Conservation (phyloP, 495 filamentous ascomycete species). For the Penicillium bialowiezense region DNA sequence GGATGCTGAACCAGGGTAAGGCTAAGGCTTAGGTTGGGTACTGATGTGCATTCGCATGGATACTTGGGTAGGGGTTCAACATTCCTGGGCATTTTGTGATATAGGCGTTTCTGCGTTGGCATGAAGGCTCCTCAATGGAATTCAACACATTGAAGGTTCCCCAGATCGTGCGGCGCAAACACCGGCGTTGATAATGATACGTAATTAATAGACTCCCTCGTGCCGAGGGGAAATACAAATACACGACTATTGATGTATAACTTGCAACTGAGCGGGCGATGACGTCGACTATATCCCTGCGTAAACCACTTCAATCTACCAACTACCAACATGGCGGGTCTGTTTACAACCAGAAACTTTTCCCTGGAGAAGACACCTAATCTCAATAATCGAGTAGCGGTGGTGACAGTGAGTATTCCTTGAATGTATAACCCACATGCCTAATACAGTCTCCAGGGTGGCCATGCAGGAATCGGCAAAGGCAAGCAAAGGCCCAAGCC, state of each 20-base stretch:
- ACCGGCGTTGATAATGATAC: slow-evolving; percentile 4
- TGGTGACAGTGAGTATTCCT: slow-evolving; percentile 31
- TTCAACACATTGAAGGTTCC: slow-evolving; percentile 25
- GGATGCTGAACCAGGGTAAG: slow-evolving; percentile 72
- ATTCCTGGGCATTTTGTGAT: slow-evolving; percentile 14
- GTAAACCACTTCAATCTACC: neutral
- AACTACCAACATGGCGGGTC: slow-evolving; percentile 17
- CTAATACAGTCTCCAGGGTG: slow-evolving; percentile 23
- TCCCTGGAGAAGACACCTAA: slow-evolving; percentile 24
- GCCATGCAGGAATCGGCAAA: slow-evolving; percentile 39
- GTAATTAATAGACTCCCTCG: slow-evolving; percentile 7
- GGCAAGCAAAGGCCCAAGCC: slow-evolving; percentile 7
- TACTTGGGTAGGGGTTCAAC: slow-evolving; percentile 20
- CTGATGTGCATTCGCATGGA: slow-evolving; percentile 10
- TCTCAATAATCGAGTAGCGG: slow-evolving; percentile 31
- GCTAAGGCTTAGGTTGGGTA: slow-evolving; percentile 9
- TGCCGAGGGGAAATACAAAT: too few relatives aligned
- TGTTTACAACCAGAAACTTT: slow-evolving; percentile 25
- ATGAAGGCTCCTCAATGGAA: slow-evolving; percentile 4
- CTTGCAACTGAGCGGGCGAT: slow-evolving; percentile 3
- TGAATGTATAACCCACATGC: neutral
- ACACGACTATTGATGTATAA: too few relatives aligned
- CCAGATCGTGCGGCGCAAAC: slow-evolving; percentile 12
- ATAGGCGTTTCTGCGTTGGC: slow-evolving; percentile 17
- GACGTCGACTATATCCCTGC: slow-evolving; percentile 4